Evolutionary conservation across 2,329 filamentous ascomycete species (phyloP), one percentile per base, ranked within the genome.

Genomic region (Fusarium marasasianum): DNA sequence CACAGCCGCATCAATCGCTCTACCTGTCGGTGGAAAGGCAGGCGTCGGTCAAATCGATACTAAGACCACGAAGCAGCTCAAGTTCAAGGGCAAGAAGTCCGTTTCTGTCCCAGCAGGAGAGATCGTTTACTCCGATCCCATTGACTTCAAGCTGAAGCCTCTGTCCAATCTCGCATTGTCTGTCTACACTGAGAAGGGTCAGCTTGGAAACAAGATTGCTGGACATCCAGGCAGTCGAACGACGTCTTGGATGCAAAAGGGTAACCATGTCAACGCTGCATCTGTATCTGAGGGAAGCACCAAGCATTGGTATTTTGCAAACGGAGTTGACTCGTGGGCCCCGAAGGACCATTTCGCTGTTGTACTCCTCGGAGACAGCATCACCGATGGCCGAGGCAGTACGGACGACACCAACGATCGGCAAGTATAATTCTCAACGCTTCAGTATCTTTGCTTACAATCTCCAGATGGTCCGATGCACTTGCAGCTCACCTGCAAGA

Each of bases 381-480:
- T 73, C 31, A 73, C 71, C 11, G 71, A 73, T 18, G 71, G 71
- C 5, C 66, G 71, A 4, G 71, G 71, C n/a, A 73, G 71, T 20
- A 71, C 69, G 1, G 71, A 74, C 22, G 71, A 73, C 17, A 31
- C 55, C 1, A 73, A 73, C 2, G 72, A 71, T 33, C 66, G 71
- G 71, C 64, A 33, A 37, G 63, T 54, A 5, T 0, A 17, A 3
- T 31, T 0, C 6, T 3, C 1, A 6, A 8, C 4, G 1, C 38
- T 7, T 26, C 9, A 6, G 9, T 8, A 4, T 3, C 0, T 53
- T n/a, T 24, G 29, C 48, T 74, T 1, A 73, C 35, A 20, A 3
- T 2, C 3, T 15, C 1, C 5, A 73, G 71, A 4, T 73, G 71
- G 71, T 72, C 71, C 1, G 71, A 73, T 43, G 69, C 65, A 10